Evolutionary conservation across 805 yeast genomes (phyloP), one percentile per base, ranked within the genome.

Genomic region (Nakazawaea ishiwadae): DNA sequence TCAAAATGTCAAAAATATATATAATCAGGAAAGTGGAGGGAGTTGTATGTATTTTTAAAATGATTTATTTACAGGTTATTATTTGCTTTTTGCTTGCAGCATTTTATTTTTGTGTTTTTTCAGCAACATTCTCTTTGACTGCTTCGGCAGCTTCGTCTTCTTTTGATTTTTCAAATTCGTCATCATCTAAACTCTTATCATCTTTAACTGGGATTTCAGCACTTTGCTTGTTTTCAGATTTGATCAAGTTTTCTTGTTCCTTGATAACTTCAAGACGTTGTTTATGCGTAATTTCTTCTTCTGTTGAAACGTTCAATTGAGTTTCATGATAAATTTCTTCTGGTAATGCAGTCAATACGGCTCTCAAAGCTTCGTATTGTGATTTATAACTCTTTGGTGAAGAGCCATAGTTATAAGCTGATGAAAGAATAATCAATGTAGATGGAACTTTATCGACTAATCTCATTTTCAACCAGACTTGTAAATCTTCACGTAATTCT

Each of bases 271-370:
- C 82, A 49, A 84, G 66, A 52, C 82, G 79, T 60, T 81, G 83
- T 58, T 80, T 75, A 58, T 81, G 75, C 39, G 87, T 77, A 32
- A 81, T 82, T 44, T 79, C 79, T 37, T 77, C 79, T 4, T 21
- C 21, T 7, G 15, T 21, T 1, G 44, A 18, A 49, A 90, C 86
- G 58, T 88, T 91, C 48, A 88, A 79, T 65, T 88, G 95, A 52
- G 96, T 93, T 59, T 88, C 96, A 62, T 91, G 96, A 65, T 86
- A 91, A 50, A 91, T 82, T 67, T 91, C 97, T 55, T 88, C 95
- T 12, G 99, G 99, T 56, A 91, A 77, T 10, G 96, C 84, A 44
- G 84, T 77, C 54, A 91, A 71, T 8, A 91, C 97, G 16, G 95
- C 89, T 56, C 83, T 77, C 46, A 91, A 70, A 2, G 96, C 96